Conservation (phyloP, 1,139 yeast species). For the Geotrichum aggregatum region DNA sequence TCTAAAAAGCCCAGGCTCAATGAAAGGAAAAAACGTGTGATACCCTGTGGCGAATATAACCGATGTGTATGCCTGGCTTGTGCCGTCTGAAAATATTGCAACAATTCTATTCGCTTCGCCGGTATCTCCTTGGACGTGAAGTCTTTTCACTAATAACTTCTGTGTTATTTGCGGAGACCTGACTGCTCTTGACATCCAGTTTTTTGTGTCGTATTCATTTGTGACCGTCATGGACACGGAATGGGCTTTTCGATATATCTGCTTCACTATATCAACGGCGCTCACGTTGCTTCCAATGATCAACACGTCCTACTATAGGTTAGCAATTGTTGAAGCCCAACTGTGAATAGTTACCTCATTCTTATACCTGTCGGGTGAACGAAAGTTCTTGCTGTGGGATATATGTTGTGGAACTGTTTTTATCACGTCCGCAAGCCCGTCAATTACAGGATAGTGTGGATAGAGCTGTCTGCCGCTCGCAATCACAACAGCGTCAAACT, state of each 20-base stretch:
- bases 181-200: slow-evolving; percentile 3
- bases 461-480: slow-evolving; percentile 15
- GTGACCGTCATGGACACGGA: slow-evolving; percentile 5
- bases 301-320: not conserved
- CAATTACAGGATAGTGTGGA: slow-evolving; percentile 15
- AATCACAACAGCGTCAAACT: slow-evolving; percentile 16
- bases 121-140: not conserved
- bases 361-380: not conserved
- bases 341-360: slow-evolving; percentile 1
- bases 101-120: not conserved
- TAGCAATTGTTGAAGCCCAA: not conserved
- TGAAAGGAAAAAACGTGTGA: slow-evolving; percentile 5
- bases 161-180: not conserved
- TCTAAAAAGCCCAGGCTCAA: not conserved
- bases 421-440: slow-evolving; percentile 7
- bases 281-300: slow-evolving; percentile 5
- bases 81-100: not conserved
- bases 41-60: slow-evolving; percentile 8
- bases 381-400: slow-evolving; percentile 8
- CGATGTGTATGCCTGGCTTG: not conserved
- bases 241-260: not conserved
- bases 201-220: not conserved
- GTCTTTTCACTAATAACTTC: not conserved
- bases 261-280: slow-evolving; percentile 7
- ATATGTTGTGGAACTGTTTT: not conserved